Evolutionary conservation across 2,329 filamentous ascomycete genomes (phyloP), one percentile per base, ranked within the genome.

Genomic region (Fusarium sp.): DNA sequence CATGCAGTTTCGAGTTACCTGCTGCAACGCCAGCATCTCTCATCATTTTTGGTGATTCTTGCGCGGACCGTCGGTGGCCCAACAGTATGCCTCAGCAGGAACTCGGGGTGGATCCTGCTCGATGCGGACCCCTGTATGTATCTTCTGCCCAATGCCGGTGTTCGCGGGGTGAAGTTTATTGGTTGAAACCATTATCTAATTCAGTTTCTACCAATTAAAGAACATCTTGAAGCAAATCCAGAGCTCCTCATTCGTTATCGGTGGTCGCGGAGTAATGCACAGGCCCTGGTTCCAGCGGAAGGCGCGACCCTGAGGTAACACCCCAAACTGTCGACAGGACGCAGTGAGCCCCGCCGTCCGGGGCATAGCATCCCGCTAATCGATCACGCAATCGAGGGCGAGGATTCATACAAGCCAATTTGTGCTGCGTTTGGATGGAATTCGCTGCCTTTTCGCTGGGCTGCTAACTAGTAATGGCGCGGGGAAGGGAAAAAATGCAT

Each of bases 381-480:
- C 74, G 74, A 76, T 76, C 74, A 76, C 74, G 74, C 74, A 76
- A 76, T 76, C 71, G 68, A 70, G 66, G 72, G 66, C 70, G 61
- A 76, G 68, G 71, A 76, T 76, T 75, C 73, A 73, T 71, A 72
- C 73, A 76, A 75, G 73, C 71, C 67, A 61, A 62, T 34, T 70
- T 68, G 47, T 55, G 58, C 59, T 47, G 70, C 50, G 27, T 65
- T 54, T 74, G 62, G 63, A 72, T 65, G 63, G 52, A 55, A 69
- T 68, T 60, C 55, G 63, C 58, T 55, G 51, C 59, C 60, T 52
- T 61, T 68, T 70, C 18, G 34, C 18, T 38, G n/a, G 34, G 34
- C 32, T 59, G 25, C 27, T 32, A 52, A 32, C 45, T 57, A 66
- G 47, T 66, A 66, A 66, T 73, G 68, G 68, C 72, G 74, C 73